These are phyloP conservation scores for Ganoderma meredithae DNA, from an alignment of 1,284 basidiomycete genomes.

Conservation along the genomic window DNA sequence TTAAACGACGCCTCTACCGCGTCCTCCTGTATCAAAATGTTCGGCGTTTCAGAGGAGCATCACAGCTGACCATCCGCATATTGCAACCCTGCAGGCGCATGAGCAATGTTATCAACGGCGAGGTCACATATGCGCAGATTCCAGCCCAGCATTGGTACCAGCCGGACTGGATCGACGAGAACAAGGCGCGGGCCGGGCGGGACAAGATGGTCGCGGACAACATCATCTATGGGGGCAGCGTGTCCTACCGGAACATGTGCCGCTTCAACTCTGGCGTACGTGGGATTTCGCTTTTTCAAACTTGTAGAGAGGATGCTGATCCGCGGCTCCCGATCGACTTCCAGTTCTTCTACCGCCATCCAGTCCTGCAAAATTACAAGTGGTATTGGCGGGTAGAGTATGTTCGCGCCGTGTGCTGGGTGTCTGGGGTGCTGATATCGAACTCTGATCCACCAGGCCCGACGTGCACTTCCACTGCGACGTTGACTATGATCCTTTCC, in stretches of 20 bases:
- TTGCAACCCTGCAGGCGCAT: constrained; percentile 45
- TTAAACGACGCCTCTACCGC: background rate
- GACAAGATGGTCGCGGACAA: constrained; percentile 78
- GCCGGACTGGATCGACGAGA: constrained; percentile 86
- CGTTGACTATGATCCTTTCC: constrained; percentile 76
- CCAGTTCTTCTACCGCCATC: constrained; percentile 71
- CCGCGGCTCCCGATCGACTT: background rate
- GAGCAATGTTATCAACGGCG: constrained; percentile 46
- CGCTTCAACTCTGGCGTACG: constrained; percentile 69
- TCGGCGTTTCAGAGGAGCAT: background rate
- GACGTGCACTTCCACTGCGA: constrained; percentile 81
- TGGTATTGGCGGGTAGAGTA: constrained; percentile 44
- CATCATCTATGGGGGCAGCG: constrained; percentile 87
- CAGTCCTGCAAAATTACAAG: constrained; percentile 43
- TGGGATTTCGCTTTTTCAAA: constrained; percentile 8
- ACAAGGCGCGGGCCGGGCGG: constrained; percentile 71
- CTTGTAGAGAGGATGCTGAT: background rate
- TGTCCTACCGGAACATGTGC: constrained; percentile 58
- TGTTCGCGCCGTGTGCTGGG: constrained; percentile 46
- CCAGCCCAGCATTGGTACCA: constrained; percentile 85
- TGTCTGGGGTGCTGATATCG: constrained; percentile 40
- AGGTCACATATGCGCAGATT: constrained; percentile 54
- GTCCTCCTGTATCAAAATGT: background rate
- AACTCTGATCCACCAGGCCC: constrained; percentile 43
- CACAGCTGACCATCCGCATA: background rate